Evolutionary conservation across 768 basidiomycete genomes (phyloP).

Genomic region (Termitomyces titanicus): DNA sequence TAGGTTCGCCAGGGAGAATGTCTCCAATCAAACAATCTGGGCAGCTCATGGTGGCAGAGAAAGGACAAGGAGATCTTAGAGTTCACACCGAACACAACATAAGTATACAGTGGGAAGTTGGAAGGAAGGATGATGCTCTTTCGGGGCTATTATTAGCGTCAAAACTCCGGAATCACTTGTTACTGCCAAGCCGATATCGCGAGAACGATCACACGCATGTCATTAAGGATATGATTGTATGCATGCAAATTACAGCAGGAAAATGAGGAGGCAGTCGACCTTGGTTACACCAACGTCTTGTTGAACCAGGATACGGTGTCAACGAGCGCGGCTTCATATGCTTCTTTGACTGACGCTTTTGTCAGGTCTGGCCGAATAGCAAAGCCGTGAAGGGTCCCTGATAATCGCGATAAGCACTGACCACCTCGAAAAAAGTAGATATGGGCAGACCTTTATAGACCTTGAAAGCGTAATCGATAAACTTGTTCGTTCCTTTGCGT

Average conservation of each 20-base stretch:
- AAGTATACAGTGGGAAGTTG: background rate
- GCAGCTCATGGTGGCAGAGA: conserved; percentile 19
- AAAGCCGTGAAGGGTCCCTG: conserved; percentile 22
- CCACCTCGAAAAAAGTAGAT: background rate
- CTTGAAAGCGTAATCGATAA: conserved; percentile 19
- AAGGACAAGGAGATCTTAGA: too few relatives aligned
- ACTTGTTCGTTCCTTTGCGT: conserved; percentile 13
- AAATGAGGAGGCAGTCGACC: too few relatives aligned
- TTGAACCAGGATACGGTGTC: conserved; percentile 18
- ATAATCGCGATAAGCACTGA: background rate
- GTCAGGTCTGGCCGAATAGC: conserved; percentile 18
- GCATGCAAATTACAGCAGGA: too few relatives aligned
- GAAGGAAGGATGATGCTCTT: too few relatives aligned
- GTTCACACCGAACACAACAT: background rate
- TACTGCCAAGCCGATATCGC: too few relatives aligned
- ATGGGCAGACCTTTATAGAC: conserved; percentile 14
- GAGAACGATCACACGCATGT: too few relatives aligned
- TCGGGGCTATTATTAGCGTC: too few relatives aligned
- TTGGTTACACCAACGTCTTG: conserved; percentile 4
- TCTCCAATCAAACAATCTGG: conserved; percentile 42
- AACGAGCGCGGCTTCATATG: conserved; percentile 16
- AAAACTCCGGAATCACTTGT: too few relatives aligned
- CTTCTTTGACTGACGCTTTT: conserved; percentile 19
- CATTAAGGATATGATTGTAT: too few relatives aligned
- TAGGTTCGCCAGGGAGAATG: conserved; percentile 44